Conservation (phyloP, 2,329 filamentous ascomycete species). For the Neofusicoccum kwambonambiense region DNA sequence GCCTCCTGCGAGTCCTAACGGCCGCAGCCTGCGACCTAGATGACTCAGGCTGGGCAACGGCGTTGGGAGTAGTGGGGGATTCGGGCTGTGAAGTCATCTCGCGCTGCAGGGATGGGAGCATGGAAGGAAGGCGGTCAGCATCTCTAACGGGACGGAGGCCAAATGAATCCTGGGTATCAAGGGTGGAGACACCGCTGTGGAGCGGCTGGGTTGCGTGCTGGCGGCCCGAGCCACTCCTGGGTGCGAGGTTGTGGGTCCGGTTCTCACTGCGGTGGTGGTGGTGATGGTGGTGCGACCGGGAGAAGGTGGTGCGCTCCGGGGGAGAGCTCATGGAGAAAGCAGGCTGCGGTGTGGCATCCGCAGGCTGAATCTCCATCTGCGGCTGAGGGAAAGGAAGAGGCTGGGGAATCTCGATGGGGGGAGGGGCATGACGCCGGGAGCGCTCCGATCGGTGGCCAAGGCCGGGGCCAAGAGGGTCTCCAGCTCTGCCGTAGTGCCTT, state of each 20-base stretch:
- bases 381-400: constrained; percentile 49
- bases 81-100: constrained; percentile 84
- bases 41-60: constrained; percentile 18
- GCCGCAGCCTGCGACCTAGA: constrained; percentile 44
- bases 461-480: constrained; percentile 35
- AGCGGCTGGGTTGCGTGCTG: constrained; percentile 47
- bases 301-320: constrained; percentile 66
- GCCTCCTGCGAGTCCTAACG: constrained; percentile 64
- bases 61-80: constrained; percentile 51
- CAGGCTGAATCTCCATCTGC: constrained; percentile 50
- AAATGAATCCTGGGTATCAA: constrained; percentile 70
- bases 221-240: constrained; percentile 13
- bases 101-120: constrained; percentile 65
- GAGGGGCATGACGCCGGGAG: constrained; percentile 72
- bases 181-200: constrained; percentile 59
- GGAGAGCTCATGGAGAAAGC: constrained; percentile 68
- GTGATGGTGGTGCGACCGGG: constrained; percentile 53
- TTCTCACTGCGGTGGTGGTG: constrained; percentile 47
- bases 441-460: constrained; percentile 41
- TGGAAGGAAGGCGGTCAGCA: constrained; percentile 76
- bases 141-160: constrained; percentile 75
- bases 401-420: constrained; percentile 77
- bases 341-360: constrained; percentile 63
- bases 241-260: constrained; percentile 41
- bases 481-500: constrained; percentile 42